Percentiles rank a stretch among this genome's conserved stretches.
Evolutionary conservation across 345 rosid species (phyloP).

Genomic region (Cardiospermum halicacabum): DNA sequence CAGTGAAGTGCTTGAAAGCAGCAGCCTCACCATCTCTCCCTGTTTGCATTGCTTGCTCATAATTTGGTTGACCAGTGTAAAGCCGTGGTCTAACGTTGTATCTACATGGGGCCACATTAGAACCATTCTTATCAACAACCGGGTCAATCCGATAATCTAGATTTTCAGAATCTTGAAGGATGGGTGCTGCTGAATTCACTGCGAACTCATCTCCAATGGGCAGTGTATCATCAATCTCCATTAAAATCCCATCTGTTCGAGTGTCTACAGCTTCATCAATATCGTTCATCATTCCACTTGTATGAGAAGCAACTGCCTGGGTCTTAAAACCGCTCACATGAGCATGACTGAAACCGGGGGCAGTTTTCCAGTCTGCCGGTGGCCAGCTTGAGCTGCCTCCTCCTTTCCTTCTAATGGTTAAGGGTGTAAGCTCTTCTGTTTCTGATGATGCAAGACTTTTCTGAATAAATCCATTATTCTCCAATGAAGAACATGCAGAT

Average conservation of each 20-base stretch:
- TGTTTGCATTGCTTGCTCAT: constrained; percentile 40
- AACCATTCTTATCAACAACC: constrained; percentile 4
- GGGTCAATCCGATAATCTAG: constrained; percentile 9
- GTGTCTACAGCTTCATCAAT: constrained; percentile 13
- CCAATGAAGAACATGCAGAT: constrained; percentile 15
- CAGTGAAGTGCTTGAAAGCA: constrained; percentile 55
- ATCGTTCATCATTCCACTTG: constrained; percentile 22
- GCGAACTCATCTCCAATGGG: constrained; percentile 30
- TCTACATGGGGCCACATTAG: constrained; percentile 15
- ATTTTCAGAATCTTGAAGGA: constrained; percentile 17
- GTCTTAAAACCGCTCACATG: constrained; percentile 33
- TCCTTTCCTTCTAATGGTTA: constrained; percentile 35
- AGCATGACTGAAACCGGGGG: constrained; percentile 42
- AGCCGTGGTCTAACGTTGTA: constrained; percentile 45
- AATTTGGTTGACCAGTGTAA: constrained; percentile 38
- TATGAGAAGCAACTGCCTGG: constrained; percentile 21
- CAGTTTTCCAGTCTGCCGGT: constrained; percentile 65
- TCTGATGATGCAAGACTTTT: constrained; percentile 12
- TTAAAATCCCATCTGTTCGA: constrained; percentile 20
- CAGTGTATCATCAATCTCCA: constrained; percentile 29
- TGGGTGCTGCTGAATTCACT: constrained; percentile 1
- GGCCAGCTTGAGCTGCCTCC: constrained; percentile 59
- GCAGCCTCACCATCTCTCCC: constrained; percentile 72
- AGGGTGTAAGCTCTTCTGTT: constrained; percentile 16
- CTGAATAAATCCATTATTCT: constrained; percentile 17